phyloP scores from a whole-genome alignment of 2,329 filamentous ascomycete genomes.

The Trichoderma sp. region DNA sequence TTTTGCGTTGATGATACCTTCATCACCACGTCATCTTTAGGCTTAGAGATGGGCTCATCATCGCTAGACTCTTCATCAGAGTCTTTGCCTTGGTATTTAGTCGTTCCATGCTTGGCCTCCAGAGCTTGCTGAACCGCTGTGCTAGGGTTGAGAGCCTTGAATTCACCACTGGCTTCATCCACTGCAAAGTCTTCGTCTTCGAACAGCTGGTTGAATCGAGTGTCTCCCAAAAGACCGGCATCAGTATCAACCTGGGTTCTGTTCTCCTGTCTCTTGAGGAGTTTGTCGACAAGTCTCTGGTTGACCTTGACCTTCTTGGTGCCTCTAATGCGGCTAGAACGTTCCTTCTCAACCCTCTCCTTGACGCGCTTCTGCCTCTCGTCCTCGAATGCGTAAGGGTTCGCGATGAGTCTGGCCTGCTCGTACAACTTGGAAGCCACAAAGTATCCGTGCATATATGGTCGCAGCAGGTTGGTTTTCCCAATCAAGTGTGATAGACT shows the following conservation, averaged over 20 bases:
- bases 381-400: constrained; percentile 92
- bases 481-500: constrained; percentile 88
- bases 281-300: constrained; percentile 74
- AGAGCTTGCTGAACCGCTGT: constrained; percentile 52
- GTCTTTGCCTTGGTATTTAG: constrained; percentile 42
- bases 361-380: constrained; percentile 88
- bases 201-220: constrained; percentile 86
- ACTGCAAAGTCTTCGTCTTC: constrained; percentile 91
- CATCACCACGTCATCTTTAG: constrained; percentile 55
- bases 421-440: constrained; percentile 94
- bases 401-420: constrained; percentile 87
- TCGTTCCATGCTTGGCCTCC: constrained; percentile 38
- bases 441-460: constrained; percentile 99
- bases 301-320: constrained; percentile 99
- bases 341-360: constrained; percentile 94
- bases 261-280: constrained; percentile 65
- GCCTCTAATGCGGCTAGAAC: constrained; percentile 90
- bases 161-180: constrained; percentile 86
- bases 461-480: constrained; percentile 83
- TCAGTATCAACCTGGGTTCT: constrained; percentile 58
- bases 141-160: constrained; percentile 85
- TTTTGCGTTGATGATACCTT: constrained; percentile 70
- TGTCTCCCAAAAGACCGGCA: constrained; percentile 74
- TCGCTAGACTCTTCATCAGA: constrained; percentile 49
- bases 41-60: constrained; percentile 29